Evolutionary conservation across 108 stramenopile genomes (phyloP).

Genomic region (Parietichytrium sp.): DNA sequence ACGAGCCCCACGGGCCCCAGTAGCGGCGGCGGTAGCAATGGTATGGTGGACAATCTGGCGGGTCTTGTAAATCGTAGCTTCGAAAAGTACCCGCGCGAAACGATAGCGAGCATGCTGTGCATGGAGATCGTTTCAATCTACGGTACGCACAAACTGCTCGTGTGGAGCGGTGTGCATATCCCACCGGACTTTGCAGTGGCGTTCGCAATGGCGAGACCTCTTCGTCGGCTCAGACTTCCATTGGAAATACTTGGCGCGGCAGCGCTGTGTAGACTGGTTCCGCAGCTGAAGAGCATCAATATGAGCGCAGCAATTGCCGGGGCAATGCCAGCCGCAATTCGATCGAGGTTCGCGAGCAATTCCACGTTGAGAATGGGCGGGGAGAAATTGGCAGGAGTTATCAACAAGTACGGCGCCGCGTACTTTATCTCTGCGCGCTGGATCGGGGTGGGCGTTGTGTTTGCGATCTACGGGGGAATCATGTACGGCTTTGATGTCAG

Average conservation of each 20-base stretch:
- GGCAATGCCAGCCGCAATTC: background rate
- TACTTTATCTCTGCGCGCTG: conserved; percentile 23
- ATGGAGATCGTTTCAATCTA: background rate
- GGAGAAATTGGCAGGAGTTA: background rate
- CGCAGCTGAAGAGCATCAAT: background rate
- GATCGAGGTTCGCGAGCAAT: background rate
- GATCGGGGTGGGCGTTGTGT: background rate
- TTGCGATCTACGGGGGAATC: background rate
- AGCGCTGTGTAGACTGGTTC: background rate
- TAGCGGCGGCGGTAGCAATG: too few species aligned
- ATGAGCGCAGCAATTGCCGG: background rate
- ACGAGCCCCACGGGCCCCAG: too few species aligned
- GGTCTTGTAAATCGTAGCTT: background rate
- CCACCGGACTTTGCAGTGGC: conserved; percentile 1
- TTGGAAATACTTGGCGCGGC: background rate
- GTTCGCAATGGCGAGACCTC: conserved; percentile 23
- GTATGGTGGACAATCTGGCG: too few species aligned
- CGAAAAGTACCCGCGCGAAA: background rate
- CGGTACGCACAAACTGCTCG: background rate
- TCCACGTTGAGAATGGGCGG: background rate
- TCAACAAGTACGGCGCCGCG: conserved; percentile 14
- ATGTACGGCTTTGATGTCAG: background rate
- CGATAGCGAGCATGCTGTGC: background rate
- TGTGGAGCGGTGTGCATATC: background rate
- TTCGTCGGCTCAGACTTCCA: background rate